Base-by-base conservation (phyloP, 306 rosid genomes). In the Dalbergia cultrata region DNA sequence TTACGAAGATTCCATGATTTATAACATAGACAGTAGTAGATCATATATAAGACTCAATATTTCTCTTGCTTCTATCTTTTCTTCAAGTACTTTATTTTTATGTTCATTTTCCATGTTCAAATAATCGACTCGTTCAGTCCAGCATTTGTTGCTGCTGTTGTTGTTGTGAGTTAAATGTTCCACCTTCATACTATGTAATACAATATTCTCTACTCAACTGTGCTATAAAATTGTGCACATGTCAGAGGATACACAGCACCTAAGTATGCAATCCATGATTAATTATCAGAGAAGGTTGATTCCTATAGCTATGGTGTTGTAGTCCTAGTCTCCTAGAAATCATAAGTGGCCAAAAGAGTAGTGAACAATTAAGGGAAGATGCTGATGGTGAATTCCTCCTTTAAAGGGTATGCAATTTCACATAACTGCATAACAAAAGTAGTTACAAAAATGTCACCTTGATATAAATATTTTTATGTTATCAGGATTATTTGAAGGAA, bases 241-340 rank as follows among this genome's bases (percentile, higher is more conserved):
- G 41, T 44, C 39, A 90, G 93, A 80, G 97, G 93, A 70, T 92
- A 90, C 76, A 88, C 86, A 16, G 94, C 97, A 62, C 93, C 94
- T 2, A 93, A 92, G 67, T 92, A 92, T 79, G 92, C 97, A 62
- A 79, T 92, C 45, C 94, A 92, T 56, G 94, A 93, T 13, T 91
- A 90, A 44, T 56, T 92, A 83, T 90, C 92, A 13, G 97, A 81
- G 62, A 90, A 92, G 85, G 97, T 75, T 1, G 97, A 92, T 53
- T 65, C 87, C n/a, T 92, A 88, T 53, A 92, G 97, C 59, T 90
- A 84, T 81, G 94, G 97, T 45, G 88, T 90, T 19, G 90, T 92
- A 11, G 85, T 90, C 64, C 87, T 26, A 26, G 31, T 26, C 31
- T 26, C 31, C 31, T 90, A 66, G 94, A 92, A 84, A 88, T 92